A percentile compares a stretch with the other conserved stretches of the same genome.
Evolutionary conservation across 2,329 filamentous ascomycete genomes (phyloP).

Genomic region (Dichotomopilus funicola): DNA sequence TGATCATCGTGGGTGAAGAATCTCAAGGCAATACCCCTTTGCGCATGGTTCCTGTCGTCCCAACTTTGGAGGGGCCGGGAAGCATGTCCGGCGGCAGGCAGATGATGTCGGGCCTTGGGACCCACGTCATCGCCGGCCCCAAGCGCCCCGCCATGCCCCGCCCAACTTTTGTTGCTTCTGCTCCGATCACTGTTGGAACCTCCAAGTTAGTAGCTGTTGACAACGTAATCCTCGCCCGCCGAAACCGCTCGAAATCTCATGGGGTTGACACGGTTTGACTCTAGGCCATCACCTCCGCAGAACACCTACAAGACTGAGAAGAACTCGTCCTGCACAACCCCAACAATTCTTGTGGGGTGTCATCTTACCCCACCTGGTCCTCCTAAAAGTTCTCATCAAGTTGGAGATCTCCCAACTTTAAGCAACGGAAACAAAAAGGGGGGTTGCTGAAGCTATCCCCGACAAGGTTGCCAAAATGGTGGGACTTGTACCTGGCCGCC

Average conservation of each 20-base stretch:
- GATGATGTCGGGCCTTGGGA: slow-evolving; percentile 3
- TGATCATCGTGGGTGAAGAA: no score
- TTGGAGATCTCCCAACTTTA: not conserved
- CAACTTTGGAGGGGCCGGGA: no score
- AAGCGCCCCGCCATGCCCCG: slow-evolving; percentile 12
- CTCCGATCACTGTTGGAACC: not conserved
- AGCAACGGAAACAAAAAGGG: not conserved
- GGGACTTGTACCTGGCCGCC: slow-evolving; percentile 29
- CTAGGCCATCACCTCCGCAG: not conserved
- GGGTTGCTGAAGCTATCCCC: not conserved
- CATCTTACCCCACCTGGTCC: no score
- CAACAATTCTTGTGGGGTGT: no score
- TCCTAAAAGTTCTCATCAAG: no score
- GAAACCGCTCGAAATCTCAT: not conserved
- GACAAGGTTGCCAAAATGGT: slow-evolving; percentile 19
- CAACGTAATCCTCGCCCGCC: slow-evolving; percentile 9
- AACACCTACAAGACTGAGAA: no score
- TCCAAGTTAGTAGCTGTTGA: slow-evolving; percentile 5
- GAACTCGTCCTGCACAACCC: no score
- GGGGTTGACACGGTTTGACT: not conserved
- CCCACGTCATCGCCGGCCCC: slow-evolving; percentile 19
- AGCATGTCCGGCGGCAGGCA: not conserved
- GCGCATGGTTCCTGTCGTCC: no score
- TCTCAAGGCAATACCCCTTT: no score
- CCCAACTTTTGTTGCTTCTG: slow-evolving; percentile 13